Conservation (phyloP, 495 filamentous ascomycete genomes). For the Penicillium lividum region DNA sequence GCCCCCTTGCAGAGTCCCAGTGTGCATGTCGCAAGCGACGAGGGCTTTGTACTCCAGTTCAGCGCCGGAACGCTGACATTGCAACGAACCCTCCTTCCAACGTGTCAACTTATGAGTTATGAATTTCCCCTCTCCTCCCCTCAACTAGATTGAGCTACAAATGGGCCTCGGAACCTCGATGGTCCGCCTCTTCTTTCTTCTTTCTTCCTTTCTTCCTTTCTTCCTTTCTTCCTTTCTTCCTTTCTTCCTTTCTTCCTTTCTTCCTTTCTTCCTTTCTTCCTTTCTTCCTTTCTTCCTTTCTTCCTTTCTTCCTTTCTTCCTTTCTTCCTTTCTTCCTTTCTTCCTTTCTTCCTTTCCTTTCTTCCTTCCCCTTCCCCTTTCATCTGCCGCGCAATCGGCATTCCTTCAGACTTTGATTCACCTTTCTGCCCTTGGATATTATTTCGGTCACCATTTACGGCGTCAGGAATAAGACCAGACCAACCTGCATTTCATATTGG, state of each 20-base stretch:
- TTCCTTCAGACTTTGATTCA: slow-evolving; percentile 1
- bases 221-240: too few relatives aligned
- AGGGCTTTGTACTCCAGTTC: background rate
- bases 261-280: too few relatives aligned
- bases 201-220: too few relatives aligned
- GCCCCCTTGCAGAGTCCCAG: background rate
- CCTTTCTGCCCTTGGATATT: background rate
- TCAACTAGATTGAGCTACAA: background rate
- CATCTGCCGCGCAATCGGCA: background rate
- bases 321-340: too few relatives aligned
- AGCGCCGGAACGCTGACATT: slow-evolving; percentile 9
- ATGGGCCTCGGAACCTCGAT: background rate
- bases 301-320: too few relatives aligned
- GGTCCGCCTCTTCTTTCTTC: background rate
- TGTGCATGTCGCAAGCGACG: background rate
- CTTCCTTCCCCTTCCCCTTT: background rate
- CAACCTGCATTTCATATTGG: slow-evolving; percentile 7
- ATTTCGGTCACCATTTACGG: background rate
- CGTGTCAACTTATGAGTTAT: slow-evolving; percentile 1
- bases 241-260: too few relatives aligned
- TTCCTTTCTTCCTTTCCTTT: too few relatives aligned
- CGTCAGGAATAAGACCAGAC: slow-evolving; percentile 17
- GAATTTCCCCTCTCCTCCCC: background rate
- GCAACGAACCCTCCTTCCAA: background rate
- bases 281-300: too few relatives aligned